phyloP scores from a whole-genome alignment of 192 early-diverging fungal species.

The Linnemannia elongata region DNA sequence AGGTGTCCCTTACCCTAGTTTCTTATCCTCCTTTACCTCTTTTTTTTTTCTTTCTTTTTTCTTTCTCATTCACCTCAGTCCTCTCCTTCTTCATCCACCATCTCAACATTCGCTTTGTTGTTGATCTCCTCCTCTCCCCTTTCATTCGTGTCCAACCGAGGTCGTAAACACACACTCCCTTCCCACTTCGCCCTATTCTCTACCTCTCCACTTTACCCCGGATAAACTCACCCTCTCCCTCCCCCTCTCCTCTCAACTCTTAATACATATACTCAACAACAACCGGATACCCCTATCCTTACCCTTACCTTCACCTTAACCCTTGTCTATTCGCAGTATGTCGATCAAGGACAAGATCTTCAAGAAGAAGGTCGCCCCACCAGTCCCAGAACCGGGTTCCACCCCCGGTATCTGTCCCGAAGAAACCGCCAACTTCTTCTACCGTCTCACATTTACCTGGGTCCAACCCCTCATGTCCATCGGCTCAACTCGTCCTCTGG shows the following conservation, averaged over 20 bases:
- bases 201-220: conserved; percentile 2
- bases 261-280: not conserved
- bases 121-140: not conserved
- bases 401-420: conserved; percentile 64
- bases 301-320: not conserved
- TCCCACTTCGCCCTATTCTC: not conserved
- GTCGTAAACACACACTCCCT: not conserved
- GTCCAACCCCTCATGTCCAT: conserved; percentile 72
- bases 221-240: not conserved
- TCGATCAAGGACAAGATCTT: not conserved
- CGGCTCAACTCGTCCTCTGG: conserved; percentile 75
- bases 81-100: not conserved
- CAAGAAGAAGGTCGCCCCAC: conserved; percentile 26
- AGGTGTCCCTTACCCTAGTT: not conserved
- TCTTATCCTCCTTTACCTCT: not conserved
- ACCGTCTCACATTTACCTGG: conserved; percentile 72
- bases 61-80: not conserved
- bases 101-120: not conserved
- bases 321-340: not conserved
- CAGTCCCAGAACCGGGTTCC: conserved; percentile 33
- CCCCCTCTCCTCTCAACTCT: not conserved
- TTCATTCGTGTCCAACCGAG: conserved; percentile 1
- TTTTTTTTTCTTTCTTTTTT: not conserved
- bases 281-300: not conserved
- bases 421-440: conserved; percentile 67